Base-by-base conservation (phyloP, 805 yeast species). In the Limtongia smithiae region DNA sequence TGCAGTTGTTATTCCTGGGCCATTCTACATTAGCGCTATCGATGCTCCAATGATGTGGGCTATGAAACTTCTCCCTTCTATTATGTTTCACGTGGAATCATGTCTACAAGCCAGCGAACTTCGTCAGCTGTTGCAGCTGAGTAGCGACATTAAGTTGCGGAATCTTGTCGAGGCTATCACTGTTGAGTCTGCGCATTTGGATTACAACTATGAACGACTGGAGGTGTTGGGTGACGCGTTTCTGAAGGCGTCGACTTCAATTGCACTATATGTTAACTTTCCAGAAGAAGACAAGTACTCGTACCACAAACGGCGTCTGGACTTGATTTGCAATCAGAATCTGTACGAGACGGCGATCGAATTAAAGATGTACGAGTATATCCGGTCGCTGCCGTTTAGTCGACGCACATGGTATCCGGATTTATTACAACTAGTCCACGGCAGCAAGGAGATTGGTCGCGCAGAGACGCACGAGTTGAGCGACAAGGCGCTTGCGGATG, bases 151-250 rank as follows among this genome's bases (percentile, higher is more conserved):
- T 15, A 14, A 25, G 15, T 15, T 34, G 25, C 14, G n/a, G 27
- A 24, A 21, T 30, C 22, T 34, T n/a, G 20, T 38, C 12, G 44
- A 38, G 21, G 44, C 49, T 20, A 38, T 38, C 24, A 32, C 49
- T 8, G 31, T 37, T n/a, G 39, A 31, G 25, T 17, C 31, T n/a
- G 32, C 39, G 17, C 30, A 30, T 18, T 31, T 39, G 44, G 39
- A 30, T 30, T 18, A 31, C 9, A 34, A 39, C 15, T 39, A 39
- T 28, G 49, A 46, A 9, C 36, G 49, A n/a, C 24, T 38, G 12
- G 49, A 46, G 37, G 37, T 46, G 14, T 37, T 32, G 21, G 49
- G 49, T 18, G 49, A 46, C 21, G 34, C 40, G 3, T 46, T 46
- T 27, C 22, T 46, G 25, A 46, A 46, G 21, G n/a, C 34, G 21